Conservation (phyloP, 306 rosid genomes). For the Quercus aquifolioides region DNA sequence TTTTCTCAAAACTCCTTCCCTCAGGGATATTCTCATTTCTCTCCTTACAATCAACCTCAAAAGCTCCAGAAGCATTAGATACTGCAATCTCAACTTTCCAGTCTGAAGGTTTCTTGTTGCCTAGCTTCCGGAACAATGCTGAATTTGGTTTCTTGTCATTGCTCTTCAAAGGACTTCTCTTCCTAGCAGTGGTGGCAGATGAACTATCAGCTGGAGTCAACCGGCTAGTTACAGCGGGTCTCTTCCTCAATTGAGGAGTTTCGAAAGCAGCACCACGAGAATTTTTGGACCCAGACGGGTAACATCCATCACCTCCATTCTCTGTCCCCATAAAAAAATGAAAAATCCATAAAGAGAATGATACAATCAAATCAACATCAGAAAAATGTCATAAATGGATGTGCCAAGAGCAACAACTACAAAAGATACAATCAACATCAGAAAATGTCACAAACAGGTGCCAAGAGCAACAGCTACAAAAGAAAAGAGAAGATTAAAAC, state of each 20-base stretch:
- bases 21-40: constrained; percentile 44
- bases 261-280: constrained; percentile 42
- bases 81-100: constrained; percentile 55
- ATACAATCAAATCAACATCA: constrained; percentile 11
- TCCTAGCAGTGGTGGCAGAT: constrained; percentile 54
- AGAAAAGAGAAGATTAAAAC: too few relatives aligned
- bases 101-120: constrained; percentile 37
- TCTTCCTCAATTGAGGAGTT: constrained; percentile 49
- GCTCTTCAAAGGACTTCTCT: constrained; percentile 36
- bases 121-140: constrained; percentile 36
- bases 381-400: constrained; percentile 10
- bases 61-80: constrained; percentile 28
- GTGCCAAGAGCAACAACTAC: neutral
- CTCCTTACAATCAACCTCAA: constrained; percentile 38
- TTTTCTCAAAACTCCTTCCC: constrained; percentile 41
- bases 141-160: constrained; percentile 42
- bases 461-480: too few relatives aligned
- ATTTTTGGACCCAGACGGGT: constrained; percentile 47
- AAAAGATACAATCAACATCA: neutral
- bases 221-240: constrained; percentile 25
- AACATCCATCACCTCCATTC: constrained; percentile 56
- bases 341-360: constrained; percentile 12
- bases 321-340: constrained; percentile 37
- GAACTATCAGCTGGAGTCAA: constrained; percentile 61
- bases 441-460: too few relatives aligned